phyloP scores from a whole-genome alignment of 2,329 filamentous ascomycete species.

The Aspergillus sp. region DNA sequence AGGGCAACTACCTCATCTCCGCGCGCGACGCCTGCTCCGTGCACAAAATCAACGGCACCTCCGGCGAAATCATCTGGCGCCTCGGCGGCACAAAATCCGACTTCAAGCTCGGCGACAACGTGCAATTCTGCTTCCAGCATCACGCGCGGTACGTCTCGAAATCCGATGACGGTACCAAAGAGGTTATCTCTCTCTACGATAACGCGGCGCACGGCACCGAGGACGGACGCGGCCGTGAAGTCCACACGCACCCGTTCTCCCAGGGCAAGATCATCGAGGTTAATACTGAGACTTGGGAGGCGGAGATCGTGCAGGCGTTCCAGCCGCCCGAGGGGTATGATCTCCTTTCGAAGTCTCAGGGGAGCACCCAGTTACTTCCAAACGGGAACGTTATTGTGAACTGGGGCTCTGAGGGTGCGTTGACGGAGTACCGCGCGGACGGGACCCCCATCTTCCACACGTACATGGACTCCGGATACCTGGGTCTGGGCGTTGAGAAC shows the following conservation, averaged over 20 bases:
- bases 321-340: constrained; percentile 17
- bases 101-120: constrained; percentile 10
- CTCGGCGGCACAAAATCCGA: constrained; percentile 6
- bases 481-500: constrained; percentile 28
- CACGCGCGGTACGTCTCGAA: constrained; percentile 8
- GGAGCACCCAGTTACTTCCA: constrained; percentile 29
- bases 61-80: constrained; percentile 10
- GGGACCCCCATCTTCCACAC: constrained; percentile 35
- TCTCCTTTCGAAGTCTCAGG: constrained; percentile 22
- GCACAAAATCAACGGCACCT: constrained; percentile 6
- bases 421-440: constrained; percentile 25
- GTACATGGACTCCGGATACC: constrained; percentile 27
- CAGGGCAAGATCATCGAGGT: constrained; percentile 48
- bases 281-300: constrained; percentile 37
- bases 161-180: background rate
- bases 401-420: constrained; percentile 27
- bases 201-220: constrained; percentile 38
- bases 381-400: constrained; percentile 28
- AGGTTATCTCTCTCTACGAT: constrained; percentile 22
- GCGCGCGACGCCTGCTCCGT: constrained; percentile 41
- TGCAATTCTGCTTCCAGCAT: constrained; percentile 13
- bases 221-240: constrained; percentile 33
- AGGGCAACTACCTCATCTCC: constrained; percentile 51
- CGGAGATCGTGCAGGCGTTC: constrained; percentile 8
- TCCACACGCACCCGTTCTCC: constrained; percentile 43